Evolutionary conservation across 129 eudicot species (phyloP).

Genomic region (carrot (Daucus carota)): DNA sequence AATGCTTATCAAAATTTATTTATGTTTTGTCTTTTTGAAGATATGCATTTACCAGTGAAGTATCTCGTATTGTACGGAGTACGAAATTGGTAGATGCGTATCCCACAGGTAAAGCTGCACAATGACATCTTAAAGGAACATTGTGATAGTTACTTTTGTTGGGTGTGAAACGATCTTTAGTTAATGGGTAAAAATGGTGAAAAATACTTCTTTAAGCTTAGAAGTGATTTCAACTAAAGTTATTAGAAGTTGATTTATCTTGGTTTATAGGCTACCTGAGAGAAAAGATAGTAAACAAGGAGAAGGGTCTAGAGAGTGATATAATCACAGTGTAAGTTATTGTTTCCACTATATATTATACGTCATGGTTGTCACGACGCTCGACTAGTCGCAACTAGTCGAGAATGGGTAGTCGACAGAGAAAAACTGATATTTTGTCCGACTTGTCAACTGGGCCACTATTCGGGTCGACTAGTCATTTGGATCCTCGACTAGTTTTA

Average conservation of each 20-base stretch:
- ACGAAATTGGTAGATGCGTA: no score
- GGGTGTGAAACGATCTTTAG: not conserved
- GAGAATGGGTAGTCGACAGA: no score
- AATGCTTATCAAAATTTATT: no score
- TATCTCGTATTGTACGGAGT: no score
- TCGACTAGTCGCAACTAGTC: no score
- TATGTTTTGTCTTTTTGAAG: no score
- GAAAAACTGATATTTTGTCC: no score
- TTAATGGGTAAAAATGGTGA: not conserved
- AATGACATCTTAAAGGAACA: not conserved
- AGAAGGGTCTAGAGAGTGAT: not conserved
- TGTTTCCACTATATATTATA: not conserved
- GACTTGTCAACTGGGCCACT: no score
- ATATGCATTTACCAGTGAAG: no score
- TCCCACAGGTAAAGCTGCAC: not conserved
- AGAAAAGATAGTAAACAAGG: not conserved
- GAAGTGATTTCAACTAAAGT: not conserved
- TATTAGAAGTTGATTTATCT: not conserved
- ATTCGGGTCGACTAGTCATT: no score
- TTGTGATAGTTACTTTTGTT: not conserved
- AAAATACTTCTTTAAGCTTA: not conserved
- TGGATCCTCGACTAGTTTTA: no score
- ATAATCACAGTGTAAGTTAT: not conserved
- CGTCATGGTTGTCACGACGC: no score
- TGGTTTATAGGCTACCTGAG: not conserved